Base-by-base conservation (phyloP, 1,139 yeast genomes). In the Pichia sp. region DNA sequence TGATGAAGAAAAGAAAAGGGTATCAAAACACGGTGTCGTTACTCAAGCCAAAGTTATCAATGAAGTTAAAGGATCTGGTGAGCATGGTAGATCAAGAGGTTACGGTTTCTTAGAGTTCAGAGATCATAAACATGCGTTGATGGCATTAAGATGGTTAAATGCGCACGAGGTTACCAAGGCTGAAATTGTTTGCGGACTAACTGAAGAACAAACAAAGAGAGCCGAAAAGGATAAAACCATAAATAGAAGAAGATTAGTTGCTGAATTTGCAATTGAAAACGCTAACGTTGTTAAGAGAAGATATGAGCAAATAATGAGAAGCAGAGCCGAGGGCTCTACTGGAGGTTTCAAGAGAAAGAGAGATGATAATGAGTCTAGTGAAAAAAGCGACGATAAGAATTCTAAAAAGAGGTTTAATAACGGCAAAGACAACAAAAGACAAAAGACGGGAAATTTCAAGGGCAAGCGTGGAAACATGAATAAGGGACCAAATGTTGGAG, bases 131-230 rank as follows among this genome's bases (percentile, higher is more conserved):
- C 72, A 87, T 59, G 99, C 99, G 1, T 78, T 93, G 60, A 92
- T 92, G 97, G 98, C 96, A 6, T 79, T 93, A 58, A 83, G 99
- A 75, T 95, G 97, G 97, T 79, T 93, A 70, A 93, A 93, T 73
- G 97, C 96, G 3, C 97, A 93, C 69, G 86, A 82, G 65, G 96
- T 93, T 3, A 74, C 88, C 0, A 72, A 71, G 48, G 82, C 79
- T 9, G 97, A 92, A 71, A 79, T 89, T 42, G 63, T 80, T 20
- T 90, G 79, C 58, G 96, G 96, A 10, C 70, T 87, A 59, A 74
- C 77, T 38, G 95, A 86, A 7, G 93, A 87, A 52, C 89, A 86
- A 70, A 73, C 75, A 70, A 79, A 81, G 66, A 53, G 69, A 34
- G 80, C 81, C 17, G 74, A 80, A 59, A 64, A 75, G 49, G 87